Evolutionary conservation across 2,329 filamentous ascomycete species (phyloP).

Genomic region (Trichoderma semiorbis): DNA sequence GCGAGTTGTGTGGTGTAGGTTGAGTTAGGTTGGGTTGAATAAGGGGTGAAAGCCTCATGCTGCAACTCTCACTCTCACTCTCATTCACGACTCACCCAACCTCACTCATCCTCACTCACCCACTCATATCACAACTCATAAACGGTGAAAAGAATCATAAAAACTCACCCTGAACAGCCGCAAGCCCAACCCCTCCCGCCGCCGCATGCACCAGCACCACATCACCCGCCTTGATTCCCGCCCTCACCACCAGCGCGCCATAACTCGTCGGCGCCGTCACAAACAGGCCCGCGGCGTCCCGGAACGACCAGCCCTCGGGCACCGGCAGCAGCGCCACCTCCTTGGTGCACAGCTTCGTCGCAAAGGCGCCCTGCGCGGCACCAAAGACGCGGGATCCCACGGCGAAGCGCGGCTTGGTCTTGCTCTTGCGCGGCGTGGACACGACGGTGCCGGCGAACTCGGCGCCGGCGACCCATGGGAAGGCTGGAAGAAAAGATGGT

Average conservation of each 20-base stretch:
- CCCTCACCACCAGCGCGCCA: slow-evolving; percentile 74
- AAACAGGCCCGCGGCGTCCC: slow-evolving; percentile 83
- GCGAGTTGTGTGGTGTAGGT: background rate
- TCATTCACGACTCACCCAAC: background rate
- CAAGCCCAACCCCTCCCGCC: slow-evolving; percentile 85
- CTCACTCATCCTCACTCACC: background rate
- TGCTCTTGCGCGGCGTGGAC: slow-evolving; percentile 53
- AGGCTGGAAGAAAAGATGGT: slow-evolving; percentile 42
- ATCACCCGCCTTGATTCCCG: slow-evolving; percentile 74
- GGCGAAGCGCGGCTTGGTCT: slow-evolving; percentile 56
- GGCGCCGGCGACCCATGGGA: slow-evolving; percentile 82
- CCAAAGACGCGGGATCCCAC: slow-evolving; percentile 84
- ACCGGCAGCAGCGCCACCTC: slow-evolving; percentile 70
- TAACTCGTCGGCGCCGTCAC: slow-evolving; percentile 91
- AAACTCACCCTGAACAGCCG: slow-evolving; percentile 70
- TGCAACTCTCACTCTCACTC: background rate
- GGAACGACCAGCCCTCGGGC: slow-evolving; percentile 76
- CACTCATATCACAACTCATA: background rate
- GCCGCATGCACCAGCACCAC: slow-evolving; percentile 89
- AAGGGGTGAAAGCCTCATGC: background rate
- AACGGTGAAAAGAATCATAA: background rate
- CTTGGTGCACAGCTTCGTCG: slow-evolving; percentile 65
- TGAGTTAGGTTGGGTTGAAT: background rate
- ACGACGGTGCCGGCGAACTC: slow-evolving; percentile 83
- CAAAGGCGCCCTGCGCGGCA: slow-evolving; percentile 80